Percentiles rank a stretch among this genome's conserved stretches.
phyloP scores from a whole-genome alignment of 139 green algal genomes.

The Astrephomene gubernaculifera region DNA sequence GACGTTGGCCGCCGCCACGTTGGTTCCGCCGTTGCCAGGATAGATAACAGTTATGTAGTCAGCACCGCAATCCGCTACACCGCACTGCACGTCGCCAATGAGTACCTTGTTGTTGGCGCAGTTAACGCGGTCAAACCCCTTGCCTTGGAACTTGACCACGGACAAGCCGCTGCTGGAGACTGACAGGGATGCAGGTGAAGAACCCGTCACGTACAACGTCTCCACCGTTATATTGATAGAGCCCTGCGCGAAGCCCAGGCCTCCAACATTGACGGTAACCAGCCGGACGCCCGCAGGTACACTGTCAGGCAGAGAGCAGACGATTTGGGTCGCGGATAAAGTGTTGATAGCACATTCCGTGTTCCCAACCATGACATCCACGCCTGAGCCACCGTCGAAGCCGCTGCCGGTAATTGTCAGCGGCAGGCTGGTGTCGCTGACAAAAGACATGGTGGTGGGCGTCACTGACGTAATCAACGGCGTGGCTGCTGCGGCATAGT shows the following conservation, averaged over 20 bases:
- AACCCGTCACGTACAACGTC: slow-evolving; percentile 22
- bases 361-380: neutral
- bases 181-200: neutral
- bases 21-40: neutral
- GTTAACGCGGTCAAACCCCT: slow-evolving; percentile 35
- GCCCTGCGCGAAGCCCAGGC: neutral
- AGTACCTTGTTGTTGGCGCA: slow-evolving; percentile 43
- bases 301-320: neutral
- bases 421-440: neutral
- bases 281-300: slow-evolving; percentile 3
- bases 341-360: neutral
- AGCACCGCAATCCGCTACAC: neutral
- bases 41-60: slow-evolving; percentile 1
- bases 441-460: slow-evolving; percentile 34
- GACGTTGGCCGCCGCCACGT: neutral
- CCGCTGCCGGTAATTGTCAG: slow-evolving; percentile 48
- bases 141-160: slow-evolving; percentile 35
- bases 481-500: slow-evolving; percentile 34
- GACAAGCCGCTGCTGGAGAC: neutral
- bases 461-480: slow-evolving; percentile 34
- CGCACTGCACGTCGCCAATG: neutral
- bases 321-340: neutral
- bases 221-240: slow-evolving; percentile 6
- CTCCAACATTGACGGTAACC: slow-evolving; percentile 6
- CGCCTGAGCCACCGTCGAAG: neutral